Evolutionary conservation across 2,329 filamentous ascomycete species (phyloP).

Genomic region (Emericellopsis atlantica): DNA sequence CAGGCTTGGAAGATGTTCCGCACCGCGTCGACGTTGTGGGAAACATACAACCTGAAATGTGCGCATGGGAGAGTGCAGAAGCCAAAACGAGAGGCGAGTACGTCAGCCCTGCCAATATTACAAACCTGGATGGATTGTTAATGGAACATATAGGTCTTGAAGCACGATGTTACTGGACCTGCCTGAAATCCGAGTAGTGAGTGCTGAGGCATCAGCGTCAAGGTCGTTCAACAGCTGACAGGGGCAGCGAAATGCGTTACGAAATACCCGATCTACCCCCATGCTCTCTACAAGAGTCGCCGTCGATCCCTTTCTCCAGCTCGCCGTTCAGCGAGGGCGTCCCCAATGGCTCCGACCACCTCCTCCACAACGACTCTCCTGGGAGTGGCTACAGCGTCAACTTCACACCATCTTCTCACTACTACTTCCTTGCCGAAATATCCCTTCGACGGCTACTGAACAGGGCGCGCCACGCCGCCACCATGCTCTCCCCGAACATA

Average conservation of each 20-base stretch:
- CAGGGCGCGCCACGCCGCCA: constrained; percentile 19
- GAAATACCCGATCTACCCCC: constrained; percentile 6
- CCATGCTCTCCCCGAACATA: constrained; percentile 50
- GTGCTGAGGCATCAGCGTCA: neutral
- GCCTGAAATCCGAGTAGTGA: constrained; percentile 6
- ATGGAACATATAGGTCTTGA: constrained; percentile 3
- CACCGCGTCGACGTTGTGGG: constrained; percentile 6
- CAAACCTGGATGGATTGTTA: neutral
- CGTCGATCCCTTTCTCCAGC: constrained; percentile 5
- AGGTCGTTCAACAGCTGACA: neutral
- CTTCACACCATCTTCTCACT: constrained; percentile 4
- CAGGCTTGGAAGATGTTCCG: constrained; percentile 7
- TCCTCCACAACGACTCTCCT: neutral
- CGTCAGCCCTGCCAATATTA: neutral
- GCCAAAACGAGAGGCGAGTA: constrained; percentile 6
- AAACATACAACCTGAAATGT: constrained; percentile 6
- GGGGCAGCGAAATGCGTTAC: constrained; percentile 5
- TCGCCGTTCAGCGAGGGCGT: constrained; percentile 2
- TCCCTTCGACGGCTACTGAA: constrained; percentile 60
- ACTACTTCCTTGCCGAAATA: constrained; percentile 65
- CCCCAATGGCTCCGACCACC: neutral
- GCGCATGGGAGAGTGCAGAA: constrained; percentile 2
- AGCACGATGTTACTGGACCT: constrained; percentile 6
- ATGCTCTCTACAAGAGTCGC: constrained; percentile 6
- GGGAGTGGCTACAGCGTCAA: neutral